Base-by-base conservation (phyloP, 805 yeast species). In the Lipomyces yamanashiensis region DNA sequence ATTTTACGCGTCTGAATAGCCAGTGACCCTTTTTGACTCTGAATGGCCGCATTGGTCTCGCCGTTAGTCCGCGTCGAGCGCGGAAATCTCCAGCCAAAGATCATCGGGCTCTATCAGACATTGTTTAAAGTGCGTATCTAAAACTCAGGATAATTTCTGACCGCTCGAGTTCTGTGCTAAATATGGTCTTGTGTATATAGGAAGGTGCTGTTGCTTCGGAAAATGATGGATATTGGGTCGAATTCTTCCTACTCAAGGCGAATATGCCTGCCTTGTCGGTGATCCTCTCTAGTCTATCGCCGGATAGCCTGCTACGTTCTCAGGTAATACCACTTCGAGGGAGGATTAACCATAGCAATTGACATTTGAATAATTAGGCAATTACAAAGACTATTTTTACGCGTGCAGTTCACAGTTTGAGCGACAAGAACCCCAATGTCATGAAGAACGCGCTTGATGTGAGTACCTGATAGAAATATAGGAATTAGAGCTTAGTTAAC, bases 161-260 rank as follows among this genome's bases (percentile, higher is more conserved):
- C 6, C 37, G 48, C 45, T 56, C 28, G 5, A 28, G 28, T 28
- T 28, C 28, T 5, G 28, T 28, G 5, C 28, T 28, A 28, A 28
- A 28, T 28, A 28, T 28, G 28, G 48, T 39, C 8, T 40, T 39
- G 10, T 7, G n/a, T 21, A 13, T 58, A 12, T 48, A 68, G 71
- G 66, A 58, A 36, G 65, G 58, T 8, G 53, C 62, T 17, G 41
- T 33, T 21, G 56, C 53, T 9, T 63, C 70, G 10, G 55, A 66
- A 45, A 55, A 43, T 1, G 74, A 74, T 8, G 77, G 76, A 13
- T 74, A 61, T 66, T 75, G 77, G 77, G 72, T 73, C 36, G 77
- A 75, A 64, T 68, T 75, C 41, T 75, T 74, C 61, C 53, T 74
- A 45, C 69, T 75, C 51, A 72, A 71, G 4, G 72, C 72, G 44